Conservation (phyloP, 2,329 filamentous ascomycete genomes). For the Nigrospora osmanthi region DNA sequence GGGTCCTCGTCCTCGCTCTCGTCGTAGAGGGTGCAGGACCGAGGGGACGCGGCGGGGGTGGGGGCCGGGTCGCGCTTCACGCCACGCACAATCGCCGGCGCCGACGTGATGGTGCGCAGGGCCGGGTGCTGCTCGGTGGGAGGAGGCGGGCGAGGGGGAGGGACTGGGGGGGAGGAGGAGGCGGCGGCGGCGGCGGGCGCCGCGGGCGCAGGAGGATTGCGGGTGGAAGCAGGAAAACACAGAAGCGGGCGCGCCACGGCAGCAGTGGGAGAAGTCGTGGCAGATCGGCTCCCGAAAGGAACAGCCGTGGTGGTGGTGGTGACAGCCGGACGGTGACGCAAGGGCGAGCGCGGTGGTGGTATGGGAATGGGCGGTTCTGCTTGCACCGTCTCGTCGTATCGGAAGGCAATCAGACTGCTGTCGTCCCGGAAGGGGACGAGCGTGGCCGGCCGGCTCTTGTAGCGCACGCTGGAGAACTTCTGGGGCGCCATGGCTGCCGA, state of each 20-base stretch:
- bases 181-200: too few relatives aligned
- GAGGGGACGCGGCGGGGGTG: slow-evolving; percentile 31
- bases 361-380: slow-evolving; percentile 50
- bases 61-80: slow-evolving; percentile 50
- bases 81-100: slow-evolving; percentile 25
- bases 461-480: slow-evolving; percentile 34
- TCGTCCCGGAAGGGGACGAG: slow-evolving; percentile 38
- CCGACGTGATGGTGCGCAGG: slow-evolving; percentile 29
- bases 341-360: slow-evolving; percentile 31
- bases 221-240: slow-evolving; percentile 11
- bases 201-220: slow-evolving; percentile 19
- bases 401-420: slow-evolving; percentile 42
- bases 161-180: slow-evolving; percentile 23
- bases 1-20: slow-evolving; percentile 33
- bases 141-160: slow-evolving; percentile 28
- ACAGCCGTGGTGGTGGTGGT: background rate
- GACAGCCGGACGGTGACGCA: slow-evolving; percentile 15
- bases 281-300: slow-evolving; percentile 4
- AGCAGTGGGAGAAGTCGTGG: background rate
- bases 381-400: slow-evolving; percentile 53
- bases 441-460: slow-evolving; percentile 28
- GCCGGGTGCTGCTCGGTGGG: slow-evolving; percentile 47
- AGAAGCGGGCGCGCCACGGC: background rate
- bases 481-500: slow-evolving; percentile 24
- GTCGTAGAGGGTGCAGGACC: slow-evolving; percentile 26